phyloP scores from a whole-genome alignment of 2,329 filamentous ascomycete species.

The Calonectria pseudoreteaudii region DNA sequence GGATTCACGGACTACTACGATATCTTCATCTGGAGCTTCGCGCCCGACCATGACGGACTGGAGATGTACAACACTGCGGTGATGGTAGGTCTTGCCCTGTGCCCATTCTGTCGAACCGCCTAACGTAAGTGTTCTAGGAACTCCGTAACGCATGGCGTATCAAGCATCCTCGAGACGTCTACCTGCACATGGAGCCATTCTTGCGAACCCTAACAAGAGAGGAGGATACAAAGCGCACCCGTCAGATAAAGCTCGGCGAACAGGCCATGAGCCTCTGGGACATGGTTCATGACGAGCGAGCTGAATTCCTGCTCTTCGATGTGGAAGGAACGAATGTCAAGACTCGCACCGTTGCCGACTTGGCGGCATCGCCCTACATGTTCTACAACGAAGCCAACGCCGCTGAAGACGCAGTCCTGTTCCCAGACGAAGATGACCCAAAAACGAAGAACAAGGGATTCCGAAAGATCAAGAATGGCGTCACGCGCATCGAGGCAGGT shows the following conservation, averaged over 20 bases:
- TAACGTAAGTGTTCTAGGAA: conserved; percentile 29
- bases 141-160: conserved; percentile 44
- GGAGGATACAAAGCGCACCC: conserved; percentile 37
- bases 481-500: conserved; percentile 33
- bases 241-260: conserved; percentile 40
- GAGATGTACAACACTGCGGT: conserved; percentile 36
- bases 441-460: conserved; percentile 34
- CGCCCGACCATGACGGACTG: conserved; percentile 28
- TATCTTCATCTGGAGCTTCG: conserved; percentile 45
- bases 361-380: conserved; percentile 28
- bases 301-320: conserved; percentile 29
- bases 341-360: conserved; percentile 1
- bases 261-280: conserved; percentile 40
- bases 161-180: conserved; percentile 35
- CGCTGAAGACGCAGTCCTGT: conserved; percentile 40
- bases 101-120: background rate
- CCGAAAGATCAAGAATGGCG: conserved; percentile 36
- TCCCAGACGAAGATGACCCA: conserved; percentile 37
- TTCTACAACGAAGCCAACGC: conserved; percentile 43
- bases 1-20: conserved; percentile 45
- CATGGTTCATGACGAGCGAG: conserved; percentile 29
- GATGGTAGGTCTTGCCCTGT: conserved; percentile 16
- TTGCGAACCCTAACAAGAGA: conserved; percentile 38
- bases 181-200: conserved; percentile 37
- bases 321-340: conserved; percentile 18